phyloP scores from a whole-genome alignment of 306 rosid genomes.

The Astragalus membranaceus region DNA sequence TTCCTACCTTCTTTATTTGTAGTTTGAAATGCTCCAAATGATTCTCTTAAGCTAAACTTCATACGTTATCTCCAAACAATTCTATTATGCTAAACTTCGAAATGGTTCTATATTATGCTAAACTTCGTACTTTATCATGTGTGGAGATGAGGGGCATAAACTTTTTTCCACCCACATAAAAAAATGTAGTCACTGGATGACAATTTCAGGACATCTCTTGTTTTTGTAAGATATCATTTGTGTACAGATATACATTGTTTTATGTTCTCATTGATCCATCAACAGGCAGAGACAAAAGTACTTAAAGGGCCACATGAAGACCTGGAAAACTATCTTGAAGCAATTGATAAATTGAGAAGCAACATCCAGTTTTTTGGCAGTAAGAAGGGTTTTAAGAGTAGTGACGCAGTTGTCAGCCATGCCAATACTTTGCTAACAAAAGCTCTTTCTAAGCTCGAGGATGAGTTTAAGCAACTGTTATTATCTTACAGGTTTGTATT shows the following conservation, averaged over 20 bases:
- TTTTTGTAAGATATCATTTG: neutral
- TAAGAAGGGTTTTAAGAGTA: slow-evolving; percentile 60
- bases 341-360: slow-evolving; percentile 76
- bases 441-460: slow-evolving; percentile 90
- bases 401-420: slow-evolving; percentile 60
- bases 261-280: slow-evolving; percentile 12
- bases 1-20: neutral
- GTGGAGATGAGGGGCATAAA: neutral
- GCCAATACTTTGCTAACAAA: slow-evolving; percentile 66
- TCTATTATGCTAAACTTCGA: neutral
- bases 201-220: neutral
- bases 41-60: neutral
- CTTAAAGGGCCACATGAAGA: slow-evolving; percentile 88
- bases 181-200: neutral
- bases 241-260: neutral
- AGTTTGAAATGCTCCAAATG: neutral
- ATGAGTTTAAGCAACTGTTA: slow-evolving; percentile 71
- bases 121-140: neutral
- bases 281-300: slow-evolving; percentile 77
- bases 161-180: neutral
- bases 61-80: neutral
- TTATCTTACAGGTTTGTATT: slow-evolving; percentile 68
- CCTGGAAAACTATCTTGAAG: slow-evolving; percentile 82
- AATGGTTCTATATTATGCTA: no score
- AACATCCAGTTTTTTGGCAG: slow-evolving; percentile 71